phyloP scores from a whole-genome alignment of 2,329 filamentous ascomycete genomes.

The Alternaria novae-zelandiae region DNA sequence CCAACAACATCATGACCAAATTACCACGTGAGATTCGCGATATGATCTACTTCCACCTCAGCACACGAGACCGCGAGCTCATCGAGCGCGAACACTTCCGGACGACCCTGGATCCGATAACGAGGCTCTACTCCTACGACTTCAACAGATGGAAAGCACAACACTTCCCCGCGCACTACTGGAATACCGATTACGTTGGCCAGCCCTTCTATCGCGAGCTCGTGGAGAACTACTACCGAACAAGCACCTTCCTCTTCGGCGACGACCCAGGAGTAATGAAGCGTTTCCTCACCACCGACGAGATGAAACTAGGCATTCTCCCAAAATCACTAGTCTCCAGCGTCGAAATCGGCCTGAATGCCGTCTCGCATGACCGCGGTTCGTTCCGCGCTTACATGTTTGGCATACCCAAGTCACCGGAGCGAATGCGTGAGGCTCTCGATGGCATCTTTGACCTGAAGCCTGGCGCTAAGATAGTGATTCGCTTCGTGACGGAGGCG shows the following conservation, averaged over 20 bases:
- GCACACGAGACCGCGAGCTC: constrained; percentile 8
- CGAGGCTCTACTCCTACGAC: constrained; percentile 22
- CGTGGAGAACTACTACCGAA: constrained; percentile 26
- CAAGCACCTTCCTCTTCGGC: constrained; percentile 24
- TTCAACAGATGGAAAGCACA: constrained; percentile 22
- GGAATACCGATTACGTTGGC: constrained; percentile 14
- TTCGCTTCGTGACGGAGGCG: constrained; percentile 21
- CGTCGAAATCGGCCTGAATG: constrained; percentile 22
- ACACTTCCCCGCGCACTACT: constrained; percentile 27
- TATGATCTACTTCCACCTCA: constrained; percentile 26
- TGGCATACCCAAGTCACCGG: constrained; percentile 20
- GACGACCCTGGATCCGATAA: constrained; percentile 23
- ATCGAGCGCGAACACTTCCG: constrained; percentile 30
- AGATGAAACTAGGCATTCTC: constrained; percentile 12
- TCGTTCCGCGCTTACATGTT: constrained; percentile 30
- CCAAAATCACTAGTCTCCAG: constrained; percentile 18
- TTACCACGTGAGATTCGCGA: constrained; percentile 26
- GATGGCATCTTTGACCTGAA: constrained; percentile 23
- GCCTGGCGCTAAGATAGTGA: constrained; percentile 16
- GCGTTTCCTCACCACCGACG: constrained; percentile 23
- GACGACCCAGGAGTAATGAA: constrained; percentile 22
- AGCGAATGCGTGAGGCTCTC: constrained; percentile 20
- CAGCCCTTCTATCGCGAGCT: constrained; percentile 17
- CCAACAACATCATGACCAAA: constrained; percentile 6
- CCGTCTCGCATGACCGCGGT: constrained; percentile 22